A percentile compares a stretch with the other conserved stretches of the same genome.
These are phyloP conservation scores for Podospora pseudoanserina DNA, from an alignment of 495 filamentous ascomycete species.

Conservation along the genomic window DNA sequence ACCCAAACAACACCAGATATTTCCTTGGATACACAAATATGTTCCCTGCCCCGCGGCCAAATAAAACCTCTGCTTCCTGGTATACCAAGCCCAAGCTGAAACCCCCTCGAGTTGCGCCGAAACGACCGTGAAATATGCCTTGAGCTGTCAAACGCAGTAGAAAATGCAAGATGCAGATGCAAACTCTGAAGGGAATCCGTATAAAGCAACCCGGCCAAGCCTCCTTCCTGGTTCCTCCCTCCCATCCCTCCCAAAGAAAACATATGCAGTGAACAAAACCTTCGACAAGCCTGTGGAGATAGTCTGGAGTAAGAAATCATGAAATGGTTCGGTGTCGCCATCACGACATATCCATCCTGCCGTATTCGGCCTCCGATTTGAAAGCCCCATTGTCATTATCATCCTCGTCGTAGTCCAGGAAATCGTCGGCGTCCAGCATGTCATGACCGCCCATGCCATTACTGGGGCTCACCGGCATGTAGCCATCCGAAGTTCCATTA, in stretches of 20 bases:
- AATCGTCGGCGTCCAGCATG: slow-evolving; percentile 55
- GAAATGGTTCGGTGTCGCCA: not conserved
- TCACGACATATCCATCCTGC: slow-evolving; percentile 58
- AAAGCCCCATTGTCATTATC: slow-evolving; percentile 52
- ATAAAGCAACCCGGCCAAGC: not conserved
- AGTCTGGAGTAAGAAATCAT: slow-evolving; percentile 2
- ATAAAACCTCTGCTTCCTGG: slow-evolving; percentile 10
- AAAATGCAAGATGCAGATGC: slow-evolving; percentile 10
- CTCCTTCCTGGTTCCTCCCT: not conserved
- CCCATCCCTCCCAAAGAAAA: slow-evolving; percentile 2
- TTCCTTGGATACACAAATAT: slow-evolving; percentile 3
- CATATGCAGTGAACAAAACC: not conserved
- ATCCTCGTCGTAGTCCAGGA: slow-evolving; percentile 67
- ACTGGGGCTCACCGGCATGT: slow-evolving; percentile 63
- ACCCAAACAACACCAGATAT: slow-evolving; percentile 9
- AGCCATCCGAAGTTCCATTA: slow-evolving; percentile 21
- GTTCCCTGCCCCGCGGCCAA: slow-evolving; percentile 9
- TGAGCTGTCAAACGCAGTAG: slow-evolving; percentile 7
- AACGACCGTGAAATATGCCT: slow-evolving; percentile 22
- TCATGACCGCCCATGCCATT: slow-evolving; percentile 57
- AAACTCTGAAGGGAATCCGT: not conserved
- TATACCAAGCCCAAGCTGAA: slow-evolving; percentile 12
- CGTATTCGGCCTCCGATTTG: slow-evolving; percentile 89
- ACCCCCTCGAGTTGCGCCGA: slow-evolving; percentile 7
- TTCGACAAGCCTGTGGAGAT: not conserved